phyloP scores from a whole-genome alignment of 345 rosid genomes.

The Pseudoturritis turrita region DNA sequence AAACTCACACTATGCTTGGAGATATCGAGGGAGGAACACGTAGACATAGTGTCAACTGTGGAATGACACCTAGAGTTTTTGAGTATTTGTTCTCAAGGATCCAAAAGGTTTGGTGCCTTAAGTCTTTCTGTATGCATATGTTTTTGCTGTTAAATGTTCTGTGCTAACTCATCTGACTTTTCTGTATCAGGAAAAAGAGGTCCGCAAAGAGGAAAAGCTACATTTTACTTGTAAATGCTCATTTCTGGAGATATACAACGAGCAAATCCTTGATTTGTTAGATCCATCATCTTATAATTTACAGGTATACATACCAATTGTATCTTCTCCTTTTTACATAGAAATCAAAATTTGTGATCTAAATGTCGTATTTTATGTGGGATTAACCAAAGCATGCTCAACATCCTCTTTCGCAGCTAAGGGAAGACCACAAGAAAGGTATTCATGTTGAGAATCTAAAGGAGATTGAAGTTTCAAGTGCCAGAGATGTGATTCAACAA shows the following conservation, averaged over 20 bases:
- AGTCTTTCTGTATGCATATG: not conserved
- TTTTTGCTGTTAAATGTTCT: not conserved
- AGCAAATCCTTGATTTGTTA: conserved; percentile 93
- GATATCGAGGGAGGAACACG: conserved; percentile 95
- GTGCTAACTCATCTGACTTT: conserved; percentile 7
- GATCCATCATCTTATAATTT: conserved; percentile 81
- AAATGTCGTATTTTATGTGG: not conserved
- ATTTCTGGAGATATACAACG: conserved; percentile 94
- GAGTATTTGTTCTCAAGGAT: conserved; percentile 85
- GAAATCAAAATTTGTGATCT: not conserved
- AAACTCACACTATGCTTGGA: conserved; percentile 99
- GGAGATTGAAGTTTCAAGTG: conserved; percentile 87
- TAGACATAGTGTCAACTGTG: conserved; percentile 90
- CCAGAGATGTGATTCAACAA: conserved; percentile 88
- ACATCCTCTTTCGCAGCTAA: conserved; percentile 43
- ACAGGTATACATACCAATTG: conserved; percentile 46
- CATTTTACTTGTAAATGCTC: conserved; percentile 88
- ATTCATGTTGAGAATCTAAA: conserved; percentile 88
- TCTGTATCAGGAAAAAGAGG: conserved; percentile 71
- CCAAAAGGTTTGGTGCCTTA: conserved; percentile 57
- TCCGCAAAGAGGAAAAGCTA: conserved; percentile 75
- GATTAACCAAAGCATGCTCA: not conserved
- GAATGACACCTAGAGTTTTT: conserved; percentile 97
- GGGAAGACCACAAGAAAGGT: conserved; percentile 94
- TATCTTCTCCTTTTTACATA: not conserved